These are phyloP conservation scores for Cutaneotrichosporon cutaneum DNA, from an alignment of 1,284 basidiomycete species.

Conservation along the genomic window DNA sequence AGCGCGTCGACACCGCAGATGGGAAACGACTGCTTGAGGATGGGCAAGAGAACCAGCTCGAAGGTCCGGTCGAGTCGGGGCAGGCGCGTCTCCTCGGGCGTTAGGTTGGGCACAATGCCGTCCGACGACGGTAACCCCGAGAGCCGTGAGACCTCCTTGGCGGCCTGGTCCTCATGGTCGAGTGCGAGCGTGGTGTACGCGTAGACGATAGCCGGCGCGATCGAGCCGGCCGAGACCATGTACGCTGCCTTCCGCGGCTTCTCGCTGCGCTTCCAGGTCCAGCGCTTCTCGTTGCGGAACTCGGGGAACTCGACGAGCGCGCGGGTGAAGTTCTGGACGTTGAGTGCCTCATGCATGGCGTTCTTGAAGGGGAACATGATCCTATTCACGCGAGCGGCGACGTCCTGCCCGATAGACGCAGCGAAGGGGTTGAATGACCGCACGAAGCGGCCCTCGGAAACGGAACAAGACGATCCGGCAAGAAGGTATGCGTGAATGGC, in stretches of 20 bases:
- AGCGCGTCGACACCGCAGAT: constrained; percentile 43
- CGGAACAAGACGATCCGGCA: constrained; percentile 26
- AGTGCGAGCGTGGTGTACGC: constrained; percentile 44
- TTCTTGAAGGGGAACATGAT: constrained; percentile 35
- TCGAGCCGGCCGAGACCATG: constrained; percentile 34
- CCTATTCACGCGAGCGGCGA: constrained; percentile 25
- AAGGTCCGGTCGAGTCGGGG: constrained; percentile 39
- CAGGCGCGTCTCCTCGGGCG: constrained; percentile 29
- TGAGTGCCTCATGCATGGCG: constrained; percentile 26
- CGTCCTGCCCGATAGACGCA: constrained; percentile 27
- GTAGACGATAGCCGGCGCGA: constrained; percentile 40
- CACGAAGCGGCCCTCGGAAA: constrained; percentile 29
- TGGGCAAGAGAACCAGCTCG: constrained; percentile 40
- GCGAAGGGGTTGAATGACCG: constrained; percentile 38
- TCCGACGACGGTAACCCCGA: constrained; percentile 43
- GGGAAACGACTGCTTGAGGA: constrained; percentile 32
- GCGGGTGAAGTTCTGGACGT: constrained; percentile 12
- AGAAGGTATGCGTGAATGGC: constrained; percentile 49
- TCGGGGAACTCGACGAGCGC: constrained; percentile 16
- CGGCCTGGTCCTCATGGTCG: constrained; percentile 39
- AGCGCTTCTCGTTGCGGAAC: constrained; percentile 25
- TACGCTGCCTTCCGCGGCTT: constrained; percentile 38
- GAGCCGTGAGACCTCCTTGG: constrained; percentile 32
- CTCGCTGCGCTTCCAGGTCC: constrained; percentile 40
- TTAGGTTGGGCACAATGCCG: constrained; percentile 27